A percentile compares a stretch with the other conserved stretches of the same genome.
phyloP scores from a whole-genome alignment of 2,329 filamentous ascomycete genomes.

The Penicillium sumatraense region DNA sequence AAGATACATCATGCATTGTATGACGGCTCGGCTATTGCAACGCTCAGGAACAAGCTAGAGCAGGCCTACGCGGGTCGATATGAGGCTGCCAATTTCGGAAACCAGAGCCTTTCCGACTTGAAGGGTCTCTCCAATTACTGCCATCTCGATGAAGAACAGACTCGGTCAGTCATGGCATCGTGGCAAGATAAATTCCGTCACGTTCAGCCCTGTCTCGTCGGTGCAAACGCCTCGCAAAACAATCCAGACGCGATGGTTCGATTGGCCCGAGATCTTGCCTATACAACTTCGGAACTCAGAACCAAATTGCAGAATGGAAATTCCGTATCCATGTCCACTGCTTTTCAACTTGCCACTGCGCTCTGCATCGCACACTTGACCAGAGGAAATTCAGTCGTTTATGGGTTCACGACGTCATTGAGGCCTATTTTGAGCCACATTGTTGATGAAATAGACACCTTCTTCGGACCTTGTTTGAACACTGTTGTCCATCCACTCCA shows the following conservation, averaged over 20 bases:
- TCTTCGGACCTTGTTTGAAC: not conserved
- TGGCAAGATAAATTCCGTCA: not conserved
- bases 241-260: not conserved
- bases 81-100: not conserved
- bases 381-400: not conserved
- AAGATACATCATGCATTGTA: not conserved
- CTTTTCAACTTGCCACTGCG: not conserved
- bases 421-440: not conserved
- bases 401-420: not conserved
- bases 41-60: not conserved
- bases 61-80: not conserved
- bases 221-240: not conserved
- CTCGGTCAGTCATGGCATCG: not conserved
- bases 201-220: not conserved
- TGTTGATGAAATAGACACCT: not conserved
- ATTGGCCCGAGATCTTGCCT: not conserved
- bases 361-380: not conserved
- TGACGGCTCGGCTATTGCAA: not conserved
- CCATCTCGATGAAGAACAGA: not conserved
- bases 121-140: not conserved
- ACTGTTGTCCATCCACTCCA: not conserved
- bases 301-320: not conserved
- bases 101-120: not conserved
- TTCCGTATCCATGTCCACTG: not conserved
- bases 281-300: not conserved